These are phyloP conservation scores for Smallanthus sonchifolius DNA, from an alignment of 129 eudicot genomes.

Conservation along the genomic window DNA sequence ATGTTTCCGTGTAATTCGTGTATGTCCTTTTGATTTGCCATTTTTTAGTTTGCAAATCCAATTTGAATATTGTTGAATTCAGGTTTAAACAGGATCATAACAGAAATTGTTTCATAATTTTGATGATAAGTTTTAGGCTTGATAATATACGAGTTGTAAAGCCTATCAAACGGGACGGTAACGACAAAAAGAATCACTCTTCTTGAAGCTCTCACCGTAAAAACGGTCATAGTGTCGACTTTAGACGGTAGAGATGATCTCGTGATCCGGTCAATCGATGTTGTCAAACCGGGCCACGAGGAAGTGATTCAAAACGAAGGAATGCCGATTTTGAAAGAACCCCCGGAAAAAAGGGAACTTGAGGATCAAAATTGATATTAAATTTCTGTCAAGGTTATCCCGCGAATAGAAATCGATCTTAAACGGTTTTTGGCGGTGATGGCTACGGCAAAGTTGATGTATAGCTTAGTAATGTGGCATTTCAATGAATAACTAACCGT, in stretches of 20 bases:
- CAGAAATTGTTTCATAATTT: too few relatives aligned
- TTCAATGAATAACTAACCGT: conserved; percentile 20
- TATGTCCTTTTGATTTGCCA: neutral
- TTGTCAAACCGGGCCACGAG: conserved; percentile 71
- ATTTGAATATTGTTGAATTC: conserved; percentile 15
- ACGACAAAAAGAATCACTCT: conserved; percentile 75
- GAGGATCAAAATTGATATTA: conserved; percentile 75
- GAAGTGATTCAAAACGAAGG: conserved; percentile 59
- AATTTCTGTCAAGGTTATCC: conserved; percentile 67
- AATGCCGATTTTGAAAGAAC: conserved; percentile 84
- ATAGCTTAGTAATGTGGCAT: neutral
- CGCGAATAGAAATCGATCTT: conserved; percentile 68
- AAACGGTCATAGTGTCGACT: conserved; percentile 31
- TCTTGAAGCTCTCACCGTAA: conserved; percentile 62
- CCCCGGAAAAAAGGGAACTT: conserved; percentile 72
- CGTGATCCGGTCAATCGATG: conserved; percentile 38
- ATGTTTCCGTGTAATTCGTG: conserved; percentile 73
- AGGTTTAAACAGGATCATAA: too few relatives aligned
- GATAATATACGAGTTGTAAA: too few relatives aligned
- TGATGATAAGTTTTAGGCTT: conserved; percentile 13
- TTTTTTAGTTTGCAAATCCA: neutral
- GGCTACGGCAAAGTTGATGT: conserved; percentile 24
- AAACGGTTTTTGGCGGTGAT: conserved; percentile 49
- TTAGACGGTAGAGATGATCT: conserved; percentile 64
- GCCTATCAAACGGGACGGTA: conserved; percentile 79